phyloP scores from a whole-genome alignment of 1,139 yeast species.

The Saccharomyces hybrid region DNA sequence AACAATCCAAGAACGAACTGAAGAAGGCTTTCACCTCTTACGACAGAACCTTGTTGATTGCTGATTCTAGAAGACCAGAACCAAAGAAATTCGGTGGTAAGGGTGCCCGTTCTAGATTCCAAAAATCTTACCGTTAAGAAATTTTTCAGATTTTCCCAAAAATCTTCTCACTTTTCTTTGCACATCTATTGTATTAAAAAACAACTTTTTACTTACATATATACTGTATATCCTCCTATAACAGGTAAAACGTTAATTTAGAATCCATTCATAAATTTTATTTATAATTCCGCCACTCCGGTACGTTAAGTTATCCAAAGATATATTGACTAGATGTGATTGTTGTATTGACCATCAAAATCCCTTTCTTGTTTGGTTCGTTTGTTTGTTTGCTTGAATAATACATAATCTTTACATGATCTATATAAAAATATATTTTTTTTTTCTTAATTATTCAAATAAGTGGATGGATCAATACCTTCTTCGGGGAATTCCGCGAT shows the following conservation, averaged over 20 bases:
- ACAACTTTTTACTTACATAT: conserved; percentile 23
- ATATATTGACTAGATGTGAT: no score
- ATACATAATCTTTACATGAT: conserved; percentile 1
- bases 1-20: conserved; percentile 98
- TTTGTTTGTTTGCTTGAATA: not conserved
- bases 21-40: conserved; percentile 95
- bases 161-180: conserved; percentile 14
- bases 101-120: conserved; percentile 99
- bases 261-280: not conserved
- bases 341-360: no score
- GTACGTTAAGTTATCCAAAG: no score
- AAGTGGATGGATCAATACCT: conserved; percentile 95
- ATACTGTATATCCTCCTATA: conserved; percentile 29
- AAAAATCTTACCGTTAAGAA: conserved; percentile 97
- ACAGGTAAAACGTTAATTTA: conserved; percentile 19
- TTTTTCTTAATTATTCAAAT: conserved; percentile 74
- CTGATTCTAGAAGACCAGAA: conserved; percentile 99
- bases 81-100: conserved; percentile 99
- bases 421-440: not conserved
- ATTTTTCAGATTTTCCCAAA: conserved; percentile 8
- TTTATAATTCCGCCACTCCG: no score
- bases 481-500: conserved; percentile 93
- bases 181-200: conserved; percentile 6
- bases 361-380: conserved; percentile 9
- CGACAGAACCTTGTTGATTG: conserved; percentile 99